Conservation (phyloP, 768 basidiomycete genomes). For the Hygrophorus pudorinus region DNA sequence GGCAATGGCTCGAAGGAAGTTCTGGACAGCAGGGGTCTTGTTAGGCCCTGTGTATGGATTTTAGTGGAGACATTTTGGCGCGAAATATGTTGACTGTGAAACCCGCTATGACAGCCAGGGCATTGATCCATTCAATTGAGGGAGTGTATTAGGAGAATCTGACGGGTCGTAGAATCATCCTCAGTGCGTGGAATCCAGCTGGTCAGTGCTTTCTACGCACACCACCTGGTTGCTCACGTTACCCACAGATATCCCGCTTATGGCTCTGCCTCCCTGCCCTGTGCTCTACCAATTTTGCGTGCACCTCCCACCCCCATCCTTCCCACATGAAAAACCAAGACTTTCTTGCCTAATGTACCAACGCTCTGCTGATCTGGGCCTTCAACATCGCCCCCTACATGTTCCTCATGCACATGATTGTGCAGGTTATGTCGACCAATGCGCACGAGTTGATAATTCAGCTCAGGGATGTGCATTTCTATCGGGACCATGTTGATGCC, state of each 20-base stretch:
- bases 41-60: slow-evolving; percentile 96
- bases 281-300: slow-evolving; percentile 99
- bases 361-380: slow-evolving; percentile 92
- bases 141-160: slow-evolving; percentile 84
- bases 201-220: slow-evolving; percentile 28
- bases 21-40: slow-evolving; percentile 75
- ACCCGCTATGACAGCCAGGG: slow-evolving; percentile 72
- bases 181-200: slow-evolving; percentile 97
- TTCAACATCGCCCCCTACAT: slow-evolving; percentile 99
- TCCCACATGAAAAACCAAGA: slow-evolving; percentile 45
- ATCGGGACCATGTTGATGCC: no score
- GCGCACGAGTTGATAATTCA: slow-evolving; percentile 90
- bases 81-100: slow-evolving; percentile 67
- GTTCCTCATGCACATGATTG: slow-evolving; percentile 94
- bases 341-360: slow-evolving; percentile 97
- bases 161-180: slow-evolving; percentile 86
- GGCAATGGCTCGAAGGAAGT: slow-evolving; percentile 89
- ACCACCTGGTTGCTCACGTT: background rate
- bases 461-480: slow-evolving; percentile 96
- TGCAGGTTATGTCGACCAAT: slow-evolving; percentile 78
- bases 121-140: slow-evolving; percentile 86
- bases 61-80: slow-evolving; percentile 94
- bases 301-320: slow-evolving; percentile 52
- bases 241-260: slow-evolving; percentile 69
- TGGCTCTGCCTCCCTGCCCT: slow-evolving; percentile 98